Evolutionary conservation across 306 rosid species (phyloP).

Genomic region (Chamaecrista fasciculata): DNA sequence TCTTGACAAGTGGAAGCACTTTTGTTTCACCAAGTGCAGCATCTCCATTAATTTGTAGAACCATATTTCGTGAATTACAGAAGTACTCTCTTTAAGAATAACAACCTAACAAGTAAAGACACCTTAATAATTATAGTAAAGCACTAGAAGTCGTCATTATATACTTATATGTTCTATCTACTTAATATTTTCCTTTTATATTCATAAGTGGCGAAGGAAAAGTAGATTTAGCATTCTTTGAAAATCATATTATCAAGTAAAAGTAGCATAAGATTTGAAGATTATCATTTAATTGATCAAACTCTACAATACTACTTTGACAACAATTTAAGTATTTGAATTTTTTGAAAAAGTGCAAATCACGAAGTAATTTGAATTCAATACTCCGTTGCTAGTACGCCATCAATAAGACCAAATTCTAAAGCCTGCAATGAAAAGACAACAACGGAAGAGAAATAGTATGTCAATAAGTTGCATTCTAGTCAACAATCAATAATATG

Average conservation of each 20-base stretch:
- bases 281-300: slow-evolving; percentile 25
- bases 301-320: slow-evolving; percentile 23
- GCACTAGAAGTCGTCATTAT: too few relatives aligned
- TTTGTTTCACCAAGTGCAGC: too few relatives aligned
- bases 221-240: slow-evolving; percentile 2
- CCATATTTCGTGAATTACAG: too few relatives aligned
- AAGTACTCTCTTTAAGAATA: too few relatives aligned
- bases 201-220: too few relatives aligned
- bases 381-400: slow-evolving; percentile 88
- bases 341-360: background rate
- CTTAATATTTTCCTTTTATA: too few relatives aligned
- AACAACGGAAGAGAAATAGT: background rate
- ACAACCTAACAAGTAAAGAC: too few relatives aligned
- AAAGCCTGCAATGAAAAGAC: slow-evolving; percentile 61
- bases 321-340: slow-evolving; percentile 16
- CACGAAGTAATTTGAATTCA: slow-evolving; percentile 32
- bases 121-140: too few relatives aligned
- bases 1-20: too few relatives aligned
- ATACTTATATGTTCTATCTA: too few relatives aligned
- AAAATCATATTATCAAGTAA: background rate
- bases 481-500: background rate
- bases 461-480: background rate
- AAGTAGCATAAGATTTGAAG: background rate
- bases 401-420: slow-evolving; percentile 91
- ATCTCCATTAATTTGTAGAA: too few relatives aligned